Percentiles rank a stretch among this genome's conserved stretches.
Conservation (phyloP, 192 early-diverging fungal species). For the Cladochytrium replicatum region DNA sequence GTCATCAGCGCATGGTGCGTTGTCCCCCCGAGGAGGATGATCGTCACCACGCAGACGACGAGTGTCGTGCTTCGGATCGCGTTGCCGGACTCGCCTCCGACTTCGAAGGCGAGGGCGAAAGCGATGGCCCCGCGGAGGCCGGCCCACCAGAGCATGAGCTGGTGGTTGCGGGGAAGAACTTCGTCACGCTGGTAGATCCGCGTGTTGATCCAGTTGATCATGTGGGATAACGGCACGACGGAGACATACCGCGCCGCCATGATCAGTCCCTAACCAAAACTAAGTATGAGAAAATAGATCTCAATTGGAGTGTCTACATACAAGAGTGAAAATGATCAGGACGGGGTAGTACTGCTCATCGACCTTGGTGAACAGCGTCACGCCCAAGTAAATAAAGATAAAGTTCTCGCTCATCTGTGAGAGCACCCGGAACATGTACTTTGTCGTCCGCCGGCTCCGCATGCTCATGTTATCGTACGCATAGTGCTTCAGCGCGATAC, state of each 20-base stretch:
- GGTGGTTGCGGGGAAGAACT: conserved; percentile 49
- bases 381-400: conserved; percentile 92
- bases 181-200: conserved; percentile 20
- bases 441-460: conserved; percentile 68
- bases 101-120: conserved; percentile 82
- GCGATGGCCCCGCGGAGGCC: conserved; percentile 94
- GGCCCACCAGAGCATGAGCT: conserved; percentile 94
- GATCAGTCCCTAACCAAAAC: conserved; percentile 35
- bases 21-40: conserved; percentile 87
- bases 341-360: conserved; percentile 29
- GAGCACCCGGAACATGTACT: conserved; percentile 87
- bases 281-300: background rate
- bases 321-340: conserved; percentile 33
- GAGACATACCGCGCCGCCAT: conserved; percentile 79
- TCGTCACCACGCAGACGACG: conserved; percentile 83
- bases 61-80: conserved; percentile 82
- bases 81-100: conserved; percentile 49
- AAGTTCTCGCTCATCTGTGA: conserved; percentile 92
- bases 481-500: conserved; percentile 89
- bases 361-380: conserved; percentile 78
- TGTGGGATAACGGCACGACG: conserved; percentile 68
- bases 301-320: conserved; percentile 5
- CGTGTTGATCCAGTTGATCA: conserved; percentile 67
- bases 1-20: conserved; percentile 70
- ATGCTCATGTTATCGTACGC: conserved; percentile 81